These are phyloP conservation scores for Nephelium lappaceum DNA, from an alignment of 345 rosid species.

Conservation along the genomic window DNA sequence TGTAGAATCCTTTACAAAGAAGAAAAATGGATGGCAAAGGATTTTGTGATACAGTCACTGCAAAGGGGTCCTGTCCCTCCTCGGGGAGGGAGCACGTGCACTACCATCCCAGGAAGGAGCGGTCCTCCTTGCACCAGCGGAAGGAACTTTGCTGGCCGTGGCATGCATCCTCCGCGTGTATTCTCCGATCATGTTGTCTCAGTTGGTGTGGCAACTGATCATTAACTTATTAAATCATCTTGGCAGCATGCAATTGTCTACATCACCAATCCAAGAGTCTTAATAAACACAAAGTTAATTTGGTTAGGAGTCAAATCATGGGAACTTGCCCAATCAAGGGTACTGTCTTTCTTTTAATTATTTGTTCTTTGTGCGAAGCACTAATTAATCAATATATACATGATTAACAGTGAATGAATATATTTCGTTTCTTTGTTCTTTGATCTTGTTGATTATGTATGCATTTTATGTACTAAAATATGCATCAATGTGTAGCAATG, in stretches of 20 bases:
- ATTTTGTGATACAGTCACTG: slow-evolving; percentile 5
- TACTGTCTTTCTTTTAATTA: not conserved
- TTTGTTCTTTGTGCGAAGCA: not conserved
- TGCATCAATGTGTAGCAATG: not conserved
- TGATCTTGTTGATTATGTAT: not conserved
- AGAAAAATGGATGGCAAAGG: not conserved
- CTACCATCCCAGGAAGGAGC: slow-evolving; percentile 5
- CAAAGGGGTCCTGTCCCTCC: slow-evolving; percentile 11
- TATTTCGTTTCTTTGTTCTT: not conserved
- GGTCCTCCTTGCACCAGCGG: slow-evolving; percentile 20
- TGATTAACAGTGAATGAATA: not conserved
- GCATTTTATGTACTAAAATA: not conserved
- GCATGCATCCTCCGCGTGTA: slow-evolving; percentile 2
- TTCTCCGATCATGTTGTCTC: not conserved
- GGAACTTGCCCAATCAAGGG: slow-evolving; percentile 6
- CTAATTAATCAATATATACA: not conserved
- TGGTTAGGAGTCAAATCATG: slow-evolving; percentile 7
- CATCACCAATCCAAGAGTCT: not conserved
- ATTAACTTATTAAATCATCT: not conserved
- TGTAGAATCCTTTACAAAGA: slow-evolving; percentile 8
- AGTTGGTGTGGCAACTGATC: slow-evolving; percentile 15
- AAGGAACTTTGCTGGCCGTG: slow-evolving; percentile 25
- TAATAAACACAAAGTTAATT: not conserved
- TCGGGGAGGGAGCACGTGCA: slow-evolving; percentile 20
- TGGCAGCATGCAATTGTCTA: too few relatives aligned